phyloP scores from a whole-genome alignment of 225 moss, liverwort and hornwort species.

The Polytrichum formosum region DNA sequence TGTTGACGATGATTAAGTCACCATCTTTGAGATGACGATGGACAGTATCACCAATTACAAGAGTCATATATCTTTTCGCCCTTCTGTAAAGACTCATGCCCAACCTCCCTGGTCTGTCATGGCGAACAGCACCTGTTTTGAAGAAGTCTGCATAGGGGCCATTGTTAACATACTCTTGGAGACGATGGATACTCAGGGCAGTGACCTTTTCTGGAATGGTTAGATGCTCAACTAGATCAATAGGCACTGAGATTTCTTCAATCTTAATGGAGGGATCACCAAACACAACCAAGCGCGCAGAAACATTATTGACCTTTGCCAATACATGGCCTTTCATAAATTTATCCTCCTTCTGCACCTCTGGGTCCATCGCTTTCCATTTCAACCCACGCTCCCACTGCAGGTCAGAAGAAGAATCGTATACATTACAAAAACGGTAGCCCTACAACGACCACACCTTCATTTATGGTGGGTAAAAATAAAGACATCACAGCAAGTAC shows the following conservation, averaged over 20 bases:
- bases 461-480: no score
- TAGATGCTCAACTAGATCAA: conserved; percentile 56
- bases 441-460: not conserved
- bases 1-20: conserved; percentile 75
- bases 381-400: conserved; percentile 73
- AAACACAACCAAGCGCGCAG: conserved; percentile 73
- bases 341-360: conserved; percentile 58
- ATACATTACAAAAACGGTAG: not conserved
- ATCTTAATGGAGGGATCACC: conserved; percentile 80
- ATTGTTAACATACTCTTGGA: conserved; percentile 59
- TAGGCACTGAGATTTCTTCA: conserved; percentile 68
- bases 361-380: conserved; percentile 21
- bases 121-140: conserved; percentile 45
- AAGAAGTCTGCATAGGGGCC: conserved; percentile 36
- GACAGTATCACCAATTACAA: conserved; percentile 63
- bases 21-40: conserved; percentile 78
- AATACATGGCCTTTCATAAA: conserved; percentile 70
- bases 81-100: conserved; percentile 16
- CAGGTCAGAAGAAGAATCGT: conserved; percentile 18
- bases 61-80: conserved; percentile 9
- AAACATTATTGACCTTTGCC: conserved; percentile 68
- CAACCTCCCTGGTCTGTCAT: conserved; percentile 46
- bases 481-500: not conserved
- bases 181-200: conserved; percentile 38
- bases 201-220: conserved; percentile 77